phyloP scores from a whole-genome alignment of 257 asterid species.

The Solanum dulcamara region DNA sequence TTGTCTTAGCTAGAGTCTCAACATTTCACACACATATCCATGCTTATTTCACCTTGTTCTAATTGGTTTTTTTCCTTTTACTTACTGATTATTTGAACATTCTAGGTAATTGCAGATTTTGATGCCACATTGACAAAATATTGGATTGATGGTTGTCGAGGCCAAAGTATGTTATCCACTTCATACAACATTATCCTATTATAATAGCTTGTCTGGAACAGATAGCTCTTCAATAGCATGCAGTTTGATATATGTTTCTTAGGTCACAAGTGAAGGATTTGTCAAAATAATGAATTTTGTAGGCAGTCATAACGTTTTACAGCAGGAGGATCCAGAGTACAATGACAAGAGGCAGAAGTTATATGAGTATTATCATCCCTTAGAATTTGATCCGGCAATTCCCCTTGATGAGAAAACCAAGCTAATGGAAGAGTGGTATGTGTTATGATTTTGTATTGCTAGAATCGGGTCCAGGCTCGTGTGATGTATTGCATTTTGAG shows the following conservation, averaged over 20 bases:
- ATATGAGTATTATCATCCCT: conserved; percentile 73
- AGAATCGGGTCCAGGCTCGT: background rate
- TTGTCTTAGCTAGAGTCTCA: background rate
- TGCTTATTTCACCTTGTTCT: background rate
- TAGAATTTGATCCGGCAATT: conserved; percentile 71
- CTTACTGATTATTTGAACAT: background rate
- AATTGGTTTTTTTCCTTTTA: background rate
- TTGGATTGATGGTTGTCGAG: conserved; percentile 69
- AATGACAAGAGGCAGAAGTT: conserved; percentile 69
- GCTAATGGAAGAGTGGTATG: conserved; percentile 96
- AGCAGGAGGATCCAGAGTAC: conserved; percentile 69
- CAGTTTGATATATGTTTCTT: background rate
- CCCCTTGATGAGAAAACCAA: conserved; percentile 76
- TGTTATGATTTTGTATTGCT: background rate
- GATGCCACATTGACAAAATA: conserved; percentile 81
- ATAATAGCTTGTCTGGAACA: background rate
- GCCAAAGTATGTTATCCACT: conserved; percentile 48
- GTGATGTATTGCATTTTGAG: background rate
- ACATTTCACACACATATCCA: background rate
- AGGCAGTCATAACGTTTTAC: conserved; percentile 81
- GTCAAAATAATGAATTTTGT: conserved; percentile 15
- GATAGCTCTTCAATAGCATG: background rate
- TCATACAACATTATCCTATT: background rate
- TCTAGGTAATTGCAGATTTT: conserved; percentile 83
- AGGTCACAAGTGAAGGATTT: conserved; percentile 7